Evolutionary conservation across 2,329 filamentous ascomycete genomes (phyloP).

Genomic region (Didymella segeticola): DNA sequence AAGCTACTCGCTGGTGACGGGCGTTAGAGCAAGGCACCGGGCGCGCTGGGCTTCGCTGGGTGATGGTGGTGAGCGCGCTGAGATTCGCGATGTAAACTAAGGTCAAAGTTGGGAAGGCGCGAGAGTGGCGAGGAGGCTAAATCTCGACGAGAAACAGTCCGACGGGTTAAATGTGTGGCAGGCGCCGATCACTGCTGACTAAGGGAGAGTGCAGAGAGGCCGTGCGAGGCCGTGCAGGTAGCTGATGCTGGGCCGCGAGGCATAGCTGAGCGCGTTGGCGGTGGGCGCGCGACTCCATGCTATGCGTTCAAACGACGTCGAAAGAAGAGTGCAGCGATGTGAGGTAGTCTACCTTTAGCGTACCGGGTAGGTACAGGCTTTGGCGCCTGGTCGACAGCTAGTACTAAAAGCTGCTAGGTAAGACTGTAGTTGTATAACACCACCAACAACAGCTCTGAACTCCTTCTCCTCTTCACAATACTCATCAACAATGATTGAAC

Average conservation of each 20-base stretch:
- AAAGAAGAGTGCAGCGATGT: conserved; percentile 34
- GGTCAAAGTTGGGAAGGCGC: conserved; percentile 47
- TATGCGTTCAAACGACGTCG: conserved; percentile 27
- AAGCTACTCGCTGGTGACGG: conserved; percentile 29
- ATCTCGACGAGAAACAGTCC: conserved; percentile 21
- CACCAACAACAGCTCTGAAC: conserved; percentile 4
- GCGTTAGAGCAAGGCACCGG: conserved; percentile 39
- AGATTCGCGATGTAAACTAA: conserved; percentile 50
- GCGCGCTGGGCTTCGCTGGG: conserved; percentile 22
- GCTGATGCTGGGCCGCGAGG: conserved; percentile 3
- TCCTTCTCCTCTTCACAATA: neutral
- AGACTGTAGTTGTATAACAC: conserved; percentile 17
- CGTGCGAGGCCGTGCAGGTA: conserved; percentile 2
- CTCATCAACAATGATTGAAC: neutral
- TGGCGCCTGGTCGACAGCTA: conserved; percentile 27
- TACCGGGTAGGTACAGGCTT: conserved; percentile 19
- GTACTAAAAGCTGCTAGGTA: conserved; percentile 30
- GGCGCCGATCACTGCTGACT: conserved; percentile 32
- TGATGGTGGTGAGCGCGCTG: conserved; percentile 33
- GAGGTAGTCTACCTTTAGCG: conserved; percentile 36
- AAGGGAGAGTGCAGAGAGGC: conserved; percentile 14
- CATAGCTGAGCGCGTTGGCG: conserved; percentile 15
- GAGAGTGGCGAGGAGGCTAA: conserved; percentile 35
- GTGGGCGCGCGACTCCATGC: conserved; percentile 19
- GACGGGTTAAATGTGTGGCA: conserved; percentile 21